Conservation (phyloP, 2,329 filamentous ascomycete species). For the Ophiostoma ips region DNA sequence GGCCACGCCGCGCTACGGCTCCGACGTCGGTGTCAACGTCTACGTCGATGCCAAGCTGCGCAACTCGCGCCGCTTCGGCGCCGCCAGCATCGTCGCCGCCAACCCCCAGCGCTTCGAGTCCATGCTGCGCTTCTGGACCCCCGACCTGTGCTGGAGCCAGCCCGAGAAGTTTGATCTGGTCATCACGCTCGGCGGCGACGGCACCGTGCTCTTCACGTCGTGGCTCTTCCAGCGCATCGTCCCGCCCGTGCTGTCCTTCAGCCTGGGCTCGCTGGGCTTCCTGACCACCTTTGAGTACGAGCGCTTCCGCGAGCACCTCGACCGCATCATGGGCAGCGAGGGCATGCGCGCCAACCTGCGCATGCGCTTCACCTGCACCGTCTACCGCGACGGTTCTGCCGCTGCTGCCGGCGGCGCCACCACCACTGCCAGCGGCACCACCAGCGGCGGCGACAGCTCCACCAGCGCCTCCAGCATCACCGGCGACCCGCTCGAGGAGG, state of each 20-base stretch:
- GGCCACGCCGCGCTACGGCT: slow-evolving; percentile 76
- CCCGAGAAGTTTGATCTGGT: slow-evolving; percentile 96
- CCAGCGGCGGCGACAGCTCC: background rate
- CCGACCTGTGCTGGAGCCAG: slow-evolving; percentile 83
- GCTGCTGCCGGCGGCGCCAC: slow-evolving; percentile 25
- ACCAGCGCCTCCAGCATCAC: background rate
- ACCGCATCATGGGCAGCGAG: slow-evolving; percentile 79
- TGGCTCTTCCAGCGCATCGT: slow-evolving; percentile 89
- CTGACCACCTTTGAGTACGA: slow-evolving; percentile 80
- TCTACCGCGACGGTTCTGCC: slow-evolving; percentile 60
- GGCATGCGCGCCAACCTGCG: slow-evolving; percentile 96
- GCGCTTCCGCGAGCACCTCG: slow-evolving; percentile 73
- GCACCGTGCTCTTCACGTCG: slow-evolving; percentile 75
- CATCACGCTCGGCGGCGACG: slow-evolving; percentile 72
- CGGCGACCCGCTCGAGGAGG: slow-evolving; percentile 53
- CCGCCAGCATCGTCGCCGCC: slow-evolving; percentile 54
- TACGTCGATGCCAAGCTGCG: slow-evolving; percentile 95
- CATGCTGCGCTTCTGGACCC: slow-evolving; percentile 93
- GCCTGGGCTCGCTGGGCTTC: slow-evolving; percentile 74
- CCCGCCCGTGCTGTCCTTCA: slow-evolving; percentile 73
- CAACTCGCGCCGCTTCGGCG: slow-evolving; percentile 76
- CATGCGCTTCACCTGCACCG: slow-evolving; percentile 98
- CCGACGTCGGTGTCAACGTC: slow-evolving; percentile 82
- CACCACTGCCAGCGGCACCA: background rate
- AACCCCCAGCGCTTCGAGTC: slow-evolving; percentile 60